Conservation (phyloP, 345 rosid species). For the Populus simonii region DNA sequence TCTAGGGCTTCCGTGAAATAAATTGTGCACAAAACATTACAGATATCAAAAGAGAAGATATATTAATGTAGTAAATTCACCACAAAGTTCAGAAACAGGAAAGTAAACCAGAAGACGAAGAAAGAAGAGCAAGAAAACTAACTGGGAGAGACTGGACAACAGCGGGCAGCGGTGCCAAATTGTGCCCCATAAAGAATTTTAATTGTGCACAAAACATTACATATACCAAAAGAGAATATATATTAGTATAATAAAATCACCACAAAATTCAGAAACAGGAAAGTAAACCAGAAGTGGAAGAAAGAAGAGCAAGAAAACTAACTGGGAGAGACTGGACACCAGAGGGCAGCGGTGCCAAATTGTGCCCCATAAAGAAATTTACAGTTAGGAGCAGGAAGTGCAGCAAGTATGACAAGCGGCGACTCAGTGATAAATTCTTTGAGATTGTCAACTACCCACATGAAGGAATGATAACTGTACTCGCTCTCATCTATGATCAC, state of each 20-base stretch:
- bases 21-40: not conserved
- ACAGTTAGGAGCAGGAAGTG: not conserved
- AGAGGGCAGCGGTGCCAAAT: not conserved
- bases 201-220: not conserved
- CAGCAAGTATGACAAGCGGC: constrained; percentile 48
- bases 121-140: not conserved
- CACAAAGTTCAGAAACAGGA: too few relatives aligned
- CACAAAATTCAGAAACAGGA: too few relatives aligned
- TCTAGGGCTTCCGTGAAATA: not conserved
- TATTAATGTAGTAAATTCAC: too few relatives aligned
- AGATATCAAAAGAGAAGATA: too few relatives aligned
- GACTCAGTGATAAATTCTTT: constrained; percentile 38
- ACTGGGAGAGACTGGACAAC: not conserved
- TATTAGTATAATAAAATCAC: too few relatives aligned
- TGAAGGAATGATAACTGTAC: constrained; percentile 56
- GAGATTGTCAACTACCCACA: constrained; percentile 55
- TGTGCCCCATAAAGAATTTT: not conserved
- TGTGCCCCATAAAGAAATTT: not conserved
- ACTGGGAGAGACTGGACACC: not conserved
- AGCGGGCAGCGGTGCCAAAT: not conserved
- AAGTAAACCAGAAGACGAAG: not conserved
- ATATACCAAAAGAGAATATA: too few relatives aligned
- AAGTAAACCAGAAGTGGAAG: not conserved
- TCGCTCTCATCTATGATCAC: constrained; percentile 79
- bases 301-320: not conserved